Percentiles rank a stretch among this genome's conserved stretches.
phyloP scores from a whole-genome alignment of 257 asterid species.

The Solanum sitiens region DNA sequence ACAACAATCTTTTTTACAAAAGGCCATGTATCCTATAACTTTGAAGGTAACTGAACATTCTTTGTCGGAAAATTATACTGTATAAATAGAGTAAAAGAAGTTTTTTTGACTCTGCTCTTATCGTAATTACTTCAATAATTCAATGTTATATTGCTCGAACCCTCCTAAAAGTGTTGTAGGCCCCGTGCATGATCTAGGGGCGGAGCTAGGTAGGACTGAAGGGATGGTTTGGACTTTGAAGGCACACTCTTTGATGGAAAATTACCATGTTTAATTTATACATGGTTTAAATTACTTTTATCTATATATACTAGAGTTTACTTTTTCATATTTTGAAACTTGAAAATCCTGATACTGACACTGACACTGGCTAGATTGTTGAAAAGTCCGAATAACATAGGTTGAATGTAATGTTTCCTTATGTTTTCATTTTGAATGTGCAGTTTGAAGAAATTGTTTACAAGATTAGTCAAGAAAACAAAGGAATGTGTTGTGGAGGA shows the following conservation, averaged over 20 bases:
- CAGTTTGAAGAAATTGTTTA: slow-evolving; percentile 92
- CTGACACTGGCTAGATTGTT: neutral
- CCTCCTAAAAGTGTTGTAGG: neutral
- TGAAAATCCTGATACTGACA: neutral
- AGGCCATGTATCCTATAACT: slow-evolving; percentile 43
- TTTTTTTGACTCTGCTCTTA: neutral
- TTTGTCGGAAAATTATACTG: neutral
- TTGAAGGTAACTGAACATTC: slow-evolving; percentile 30
- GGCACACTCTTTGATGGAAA: neutral
- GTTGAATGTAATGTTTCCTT: neutral
- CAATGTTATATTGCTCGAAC: neutral
- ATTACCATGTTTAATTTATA: neutral
- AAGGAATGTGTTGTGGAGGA: slow-evolving; percentile 33
- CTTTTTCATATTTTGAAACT: neutral
- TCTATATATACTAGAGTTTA: too few relatives aligned
- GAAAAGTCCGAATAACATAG: neutral
- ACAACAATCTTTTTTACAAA: slow-evolving; percentile 41
- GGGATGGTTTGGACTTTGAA: neutral
- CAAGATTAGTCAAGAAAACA: slow-evolving; percentile 39
- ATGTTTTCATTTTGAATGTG: neutral
- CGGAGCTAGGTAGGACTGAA: neutral
- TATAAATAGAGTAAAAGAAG: neutral
- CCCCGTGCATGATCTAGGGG: neutral
- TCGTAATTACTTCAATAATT: neutral
- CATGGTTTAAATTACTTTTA: neutral